Evolutionary conservation across 345 rosid genomes (phyloP).

Genomic region (Hibiscus syriacus): DNA sequence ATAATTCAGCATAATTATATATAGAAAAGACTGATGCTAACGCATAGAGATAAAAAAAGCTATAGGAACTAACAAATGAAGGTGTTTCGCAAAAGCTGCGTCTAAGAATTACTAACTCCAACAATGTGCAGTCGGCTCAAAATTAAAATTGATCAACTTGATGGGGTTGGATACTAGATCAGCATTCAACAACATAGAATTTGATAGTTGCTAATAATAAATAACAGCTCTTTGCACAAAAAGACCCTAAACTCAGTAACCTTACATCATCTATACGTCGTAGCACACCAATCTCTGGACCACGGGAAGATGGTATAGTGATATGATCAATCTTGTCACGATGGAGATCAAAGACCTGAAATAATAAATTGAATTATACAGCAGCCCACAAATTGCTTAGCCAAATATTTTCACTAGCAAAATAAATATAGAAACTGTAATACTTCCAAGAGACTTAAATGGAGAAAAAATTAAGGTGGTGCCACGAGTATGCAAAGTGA

Average conservation of each 20-base stretch:
- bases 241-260: background rate
- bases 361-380: no score
- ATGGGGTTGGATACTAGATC: background rate
- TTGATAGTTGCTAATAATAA: background rate
- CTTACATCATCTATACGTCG: slow-evolving; percentile 90
- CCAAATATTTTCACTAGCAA: no score
- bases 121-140: background rate
- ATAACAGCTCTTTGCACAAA: background rate
- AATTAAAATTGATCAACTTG: background rate
- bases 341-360: slow-evolving; percentile 82
- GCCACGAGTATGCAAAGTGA: background rate
- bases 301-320: slow-evolving; percentile 70
- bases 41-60: background rate
- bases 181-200: background rate
- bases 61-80: background rate
- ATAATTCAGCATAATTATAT: no score
- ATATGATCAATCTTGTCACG: slow-evolving; percentile 95
- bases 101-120: background rate
- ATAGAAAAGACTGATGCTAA: background rate
- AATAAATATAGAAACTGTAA: background rate
- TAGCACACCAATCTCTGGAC: slow-evolving; percentile 76
- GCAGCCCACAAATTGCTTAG: no score
- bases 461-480: background rate
- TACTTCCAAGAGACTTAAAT: background rate
- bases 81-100: background rate